Evolutionary conservation across 1,284 basidiomycete genomes (phyloP).

Genomic region (Ganoderma lucidum): DNA sequence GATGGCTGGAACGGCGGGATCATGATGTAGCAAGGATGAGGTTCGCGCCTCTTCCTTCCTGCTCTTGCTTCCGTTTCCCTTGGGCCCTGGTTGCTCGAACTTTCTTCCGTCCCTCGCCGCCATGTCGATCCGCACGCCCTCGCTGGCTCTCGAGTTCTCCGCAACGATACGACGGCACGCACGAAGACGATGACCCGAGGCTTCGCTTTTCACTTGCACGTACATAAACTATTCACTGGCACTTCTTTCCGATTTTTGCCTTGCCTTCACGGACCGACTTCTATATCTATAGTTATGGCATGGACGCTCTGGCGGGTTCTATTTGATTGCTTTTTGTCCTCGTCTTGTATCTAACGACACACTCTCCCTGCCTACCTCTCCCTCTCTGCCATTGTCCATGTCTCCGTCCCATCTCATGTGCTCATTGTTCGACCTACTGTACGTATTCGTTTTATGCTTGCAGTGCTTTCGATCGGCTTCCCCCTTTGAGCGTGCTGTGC

Average conservation of each 20-base stretch:
- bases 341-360: conserved; percentile 22
- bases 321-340: conserved; percentile 17
- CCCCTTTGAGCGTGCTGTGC: conserved; percentile 19
- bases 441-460: conserved; percentile 19
- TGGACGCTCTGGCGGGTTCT: conserved; percentile 33
- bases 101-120: background rate
- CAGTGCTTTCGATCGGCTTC: conserved; percentile 12
- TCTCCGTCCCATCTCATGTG: background rate
- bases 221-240: conserved; percentile 10
- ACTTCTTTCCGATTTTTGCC: background rate
- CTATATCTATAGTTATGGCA: conserved; percentile 32
- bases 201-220: conserved; percentile 9
- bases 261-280: conserved; percentile 4
- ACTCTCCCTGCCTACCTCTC: background rate
- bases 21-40: conserved; percentile 30
- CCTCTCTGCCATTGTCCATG: background rate
- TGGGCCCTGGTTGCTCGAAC: conserved; percentile 5
- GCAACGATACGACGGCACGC: conserved; percentile 11
- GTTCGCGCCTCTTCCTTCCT: too few relatives aligned
- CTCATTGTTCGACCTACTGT: conserved; percentile 8
- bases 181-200: conserved; percentile 3
- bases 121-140: conserved; percentile 4
- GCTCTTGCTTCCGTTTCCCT: background rate
- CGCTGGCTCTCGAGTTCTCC: conserved; percentile 1
- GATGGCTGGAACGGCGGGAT: conserved; percentile 35